These are phyloP conservation scores for Amesomyces nigricolor DNA, from an alignment of 2,329 filamentous ascomycete genomes.

Conservation along the genomic window DNA sequence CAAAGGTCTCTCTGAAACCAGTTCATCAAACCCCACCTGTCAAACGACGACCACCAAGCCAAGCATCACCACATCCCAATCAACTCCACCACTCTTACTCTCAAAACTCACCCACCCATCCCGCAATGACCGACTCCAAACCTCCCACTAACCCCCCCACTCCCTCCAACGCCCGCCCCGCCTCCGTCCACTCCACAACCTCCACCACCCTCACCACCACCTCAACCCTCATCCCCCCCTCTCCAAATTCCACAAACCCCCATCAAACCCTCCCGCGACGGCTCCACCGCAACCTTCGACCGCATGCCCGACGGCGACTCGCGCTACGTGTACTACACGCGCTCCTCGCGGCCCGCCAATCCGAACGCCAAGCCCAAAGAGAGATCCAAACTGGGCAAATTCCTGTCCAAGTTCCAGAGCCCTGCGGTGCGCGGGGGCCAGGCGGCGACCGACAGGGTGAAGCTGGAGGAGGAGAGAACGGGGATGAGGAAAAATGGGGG, in stretches of 20 bases:
- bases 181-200: not conserved
- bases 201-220: not conserved
- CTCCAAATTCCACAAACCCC: not conserved
- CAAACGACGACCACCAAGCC: too few species aligned
- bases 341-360: constrained; percentile 1
- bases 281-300: not conserved
- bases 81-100: too few species aligned
- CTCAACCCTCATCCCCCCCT: not conserved
- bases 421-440: constrained; percentile 14
- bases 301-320: too few species aligned
- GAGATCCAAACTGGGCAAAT: constrained; percentile 14
- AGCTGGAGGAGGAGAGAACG: constrained; percentile 14
- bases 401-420: constrained; percentile 20
- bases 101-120: too few species aligned
- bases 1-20: too few species aligned
- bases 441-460: constrained; percentile 7
- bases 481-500: constrained; percentile 10
- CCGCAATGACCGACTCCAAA: too few species aligned
- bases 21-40: too few species aligned
- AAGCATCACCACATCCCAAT: too few species aligned
- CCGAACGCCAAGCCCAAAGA: constrained; percentile 16
- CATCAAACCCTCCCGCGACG: not conserved
- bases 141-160: too few species aligned
- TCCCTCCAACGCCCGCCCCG: not conserved
- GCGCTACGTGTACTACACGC: constrained; percentile 15